Evolutionary conservation across 169 alveolate genomes (phyloP), one percentile per base, ranked within the genome.

Genomic region (Perkinsus olseni): DNA sequence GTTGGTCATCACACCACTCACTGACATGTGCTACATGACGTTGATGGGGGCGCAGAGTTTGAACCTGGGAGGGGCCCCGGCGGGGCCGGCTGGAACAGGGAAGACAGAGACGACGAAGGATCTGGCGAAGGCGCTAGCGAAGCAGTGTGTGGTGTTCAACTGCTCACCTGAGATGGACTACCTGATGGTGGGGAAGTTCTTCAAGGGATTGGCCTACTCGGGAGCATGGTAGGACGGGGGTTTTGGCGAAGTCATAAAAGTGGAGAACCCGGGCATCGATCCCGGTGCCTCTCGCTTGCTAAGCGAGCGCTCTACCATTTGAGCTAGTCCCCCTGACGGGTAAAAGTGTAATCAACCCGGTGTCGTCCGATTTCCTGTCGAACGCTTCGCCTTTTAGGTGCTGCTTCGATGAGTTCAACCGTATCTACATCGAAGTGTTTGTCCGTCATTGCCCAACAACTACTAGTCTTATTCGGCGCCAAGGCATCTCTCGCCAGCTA

Each of bases 231-330:
- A 45, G 17, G 62, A 45, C 17, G 17, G 62, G 62, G 6, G 6
- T 45, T 10, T 45, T 45, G 62, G 62, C 62, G 6, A 45, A 10
- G 6, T 45, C 62, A 45, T 45, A 97, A 96, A 95, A 94, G 93
- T 97, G 99, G 98, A 97, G 97, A 97, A 97, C 98, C 97, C 96
- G 99, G 99, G 99, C 98, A 98, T 98, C 99, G 99, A 98, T 98
- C 99, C 99, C 99, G 97, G 99, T 98, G 98, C 99, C 99, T 98
- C 99, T 98, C 99, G 99, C 99, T 98, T 98, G 99, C 99, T 98
- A 98, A 98, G 99, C 99, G 99, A 98, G 99, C 99, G 99, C 99
- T 98, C 99, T 98, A 98, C 99, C 99, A 98, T 98, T 98, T 98
- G 99, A 98, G 99, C 99, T 98, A 98, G 99, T 45, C 62, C 62